phyloP scores from a whole-genome alignment of 345 rosid species.

The Stellera chamaejasme region DNA sequence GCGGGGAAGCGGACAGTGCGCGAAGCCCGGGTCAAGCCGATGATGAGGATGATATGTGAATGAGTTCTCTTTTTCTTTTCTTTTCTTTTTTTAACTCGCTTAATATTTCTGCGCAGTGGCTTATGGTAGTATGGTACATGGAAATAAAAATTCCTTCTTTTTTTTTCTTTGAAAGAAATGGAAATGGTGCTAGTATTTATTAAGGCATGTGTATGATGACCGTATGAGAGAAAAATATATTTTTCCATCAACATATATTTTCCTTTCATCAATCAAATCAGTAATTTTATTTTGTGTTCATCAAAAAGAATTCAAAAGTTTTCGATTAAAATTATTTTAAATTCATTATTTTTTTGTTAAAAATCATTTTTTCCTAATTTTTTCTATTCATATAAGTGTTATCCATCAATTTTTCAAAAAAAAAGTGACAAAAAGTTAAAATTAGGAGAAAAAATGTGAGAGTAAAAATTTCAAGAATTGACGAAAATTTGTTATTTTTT shows the following conservation, averaged over 20 bases:
- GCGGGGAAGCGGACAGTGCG: conserved; percentile 14
- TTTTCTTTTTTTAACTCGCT: conserved; percentile 11
- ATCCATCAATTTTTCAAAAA: too few species aligned
- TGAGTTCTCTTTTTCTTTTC: conserved; percentile 15
- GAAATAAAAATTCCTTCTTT: background rate
- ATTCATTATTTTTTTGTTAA: too few species aligned
- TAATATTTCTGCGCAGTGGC: conserved; percentile 16
- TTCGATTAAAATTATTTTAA: too few species aligned
- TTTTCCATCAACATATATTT: background rate
- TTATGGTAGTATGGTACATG: conserved; percentile 25
- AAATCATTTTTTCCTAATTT: too few species aligned
- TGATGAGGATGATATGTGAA: conserved; percentile 22
- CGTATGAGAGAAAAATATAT: background rate
- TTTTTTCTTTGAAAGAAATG: background rate
- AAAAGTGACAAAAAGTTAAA: too few species aligned
- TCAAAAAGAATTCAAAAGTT: too few species aligned
- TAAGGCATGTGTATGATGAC: background rate
- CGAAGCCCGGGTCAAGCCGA: conserved; percentile 9
- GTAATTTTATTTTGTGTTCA: too few species aligned
- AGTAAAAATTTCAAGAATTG: too few species aligned
- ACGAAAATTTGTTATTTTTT: too few species aligned
- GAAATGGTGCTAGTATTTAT: background rate
- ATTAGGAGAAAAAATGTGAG: too few species aligned
- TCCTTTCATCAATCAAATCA: too few species aligned
- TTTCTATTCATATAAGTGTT: too few species aligned